phyloP scores from a whole-genome alignment of 1,139 yeast genomes.

The Candida smagusa region DNA sequence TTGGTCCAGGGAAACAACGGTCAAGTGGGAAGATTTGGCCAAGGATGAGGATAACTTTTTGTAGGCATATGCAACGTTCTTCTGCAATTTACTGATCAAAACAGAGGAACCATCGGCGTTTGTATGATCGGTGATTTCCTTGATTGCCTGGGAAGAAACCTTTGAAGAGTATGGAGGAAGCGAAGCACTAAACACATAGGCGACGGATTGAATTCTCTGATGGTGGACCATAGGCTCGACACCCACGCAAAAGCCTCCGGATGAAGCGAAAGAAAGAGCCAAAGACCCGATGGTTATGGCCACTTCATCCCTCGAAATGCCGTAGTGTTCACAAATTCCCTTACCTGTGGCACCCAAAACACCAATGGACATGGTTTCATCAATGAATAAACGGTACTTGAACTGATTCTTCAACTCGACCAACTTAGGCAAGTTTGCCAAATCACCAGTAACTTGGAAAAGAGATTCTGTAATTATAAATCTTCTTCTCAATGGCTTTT shows the following conservation, averaged over 20 bases:
- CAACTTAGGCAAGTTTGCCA: constrained; percentile 67
- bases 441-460: constrained; percentile 78
- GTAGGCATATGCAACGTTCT: constrained; percentile 20
- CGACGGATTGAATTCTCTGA: constrained; percentile 85
- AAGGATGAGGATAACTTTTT: constrained; percentile 12
- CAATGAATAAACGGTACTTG: constrained; percentile 83
- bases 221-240: constrained; percentile 80
- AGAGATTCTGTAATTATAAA: constrained; percentile 90
- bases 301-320: constrained; percentile 62
- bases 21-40: constrained; percentile 21
- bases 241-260: constrained; percentile 96
- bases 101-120: constrained; percentile 35
- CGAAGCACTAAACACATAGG: constrained; percentile 92
- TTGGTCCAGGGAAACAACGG: constrained; percentile 52
- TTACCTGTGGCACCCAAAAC: constrained; percentile 81
- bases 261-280: constrained; percentile 79
- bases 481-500: constrained; percentile 77
- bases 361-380: constrained; percentile 85
- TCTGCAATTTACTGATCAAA: constrained; percentile 27
- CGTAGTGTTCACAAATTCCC: constrained; percentile 74
- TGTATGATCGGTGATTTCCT: constrained; percentile 28
- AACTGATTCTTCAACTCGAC: constrained; percentile 73
- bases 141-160: constrained; percentile 62
- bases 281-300: constrained; percentile 87
- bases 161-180: constrained; percentile 89